Base-by-base conservation (phyloP, 805 yeast species). In the Saccharomycopsis sp. region DNA sequence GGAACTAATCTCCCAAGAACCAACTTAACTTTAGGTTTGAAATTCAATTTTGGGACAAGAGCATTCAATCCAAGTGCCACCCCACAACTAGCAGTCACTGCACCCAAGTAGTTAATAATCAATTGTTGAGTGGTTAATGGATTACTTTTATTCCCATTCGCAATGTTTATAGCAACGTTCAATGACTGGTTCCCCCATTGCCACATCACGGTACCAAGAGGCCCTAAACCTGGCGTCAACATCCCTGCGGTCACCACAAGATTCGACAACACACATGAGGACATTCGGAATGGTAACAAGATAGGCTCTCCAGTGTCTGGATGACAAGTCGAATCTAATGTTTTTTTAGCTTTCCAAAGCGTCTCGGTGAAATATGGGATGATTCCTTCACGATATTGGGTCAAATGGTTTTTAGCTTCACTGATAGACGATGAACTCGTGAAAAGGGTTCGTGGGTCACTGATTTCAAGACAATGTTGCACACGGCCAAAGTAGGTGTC, bases 251-350 rank as follows among this genome's bases (percentile, higher is more conserved):
- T 90, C 40, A 93, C 97, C 19, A 90, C 90, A 63, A 93, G 66
- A 62, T 93, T 93, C 8, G 96, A 86, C 43, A 93, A 68, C 14
- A 93, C 99, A 67, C 93, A 87, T 26, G 90, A 82, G 20, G 96
- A 87, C 99, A 93, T 93, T 65, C 99, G 76, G 66, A 93, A 93
- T 2, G 99, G 99, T 44, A 93, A 68, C 23, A 85, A 60, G 9
- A 93, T 96, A 1, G 95, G 84, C 56, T 87, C 93, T 1, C 97
- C 96, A 4, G 94, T 90, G 60, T 93, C 98, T 41, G 98, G 98
- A 63, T 93, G 98, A 34, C 88, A 77, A 1, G 96, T 81, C 1
- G 96, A 87, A 63, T 93, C 97, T 55, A 93, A 71, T 26, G 85
- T 70, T 60, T 77, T 77, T 65, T 90, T 90, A 7, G 95, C 93